These are phyloP conservation scores for Sporothrix humicola DNA, from an alignment of 2,329 filamentous ascomycete species.

Conservation along the genomic window DNA sequence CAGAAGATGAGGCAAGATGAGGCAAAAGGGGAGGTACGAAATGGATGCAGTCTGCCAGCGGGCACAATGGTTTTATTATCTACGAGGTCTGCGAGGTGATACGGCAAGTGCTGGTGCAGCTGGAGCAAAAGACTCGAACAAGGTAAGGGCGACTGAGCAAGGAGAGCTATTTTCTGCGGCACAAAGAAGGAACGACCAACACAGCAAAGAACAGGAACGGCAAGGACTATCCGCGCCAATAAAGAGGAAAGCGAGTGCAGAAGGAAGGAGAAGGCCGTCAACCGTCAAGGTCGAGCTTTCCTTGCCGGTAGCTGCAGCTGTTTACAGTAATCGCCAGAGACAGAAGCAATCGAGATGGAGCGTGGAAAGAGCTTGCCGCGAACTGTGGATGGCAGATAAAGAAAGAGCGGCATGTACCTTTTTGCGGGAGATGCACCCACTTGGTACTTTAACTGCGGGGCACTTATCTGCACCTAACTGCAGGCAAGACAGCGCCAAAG, in stretches of 20 bases:
- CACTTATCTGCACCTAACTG: not conserved
- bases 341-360: slow-evolving; percentile 10
- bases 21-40: not conserved
- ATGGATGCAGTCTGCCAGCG: slow-evolving; percentile 17
- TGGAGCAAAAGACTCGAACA: not conserved
- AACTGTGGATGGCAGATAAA: not conserved
- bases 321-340: slow-evolving; percentile 14
- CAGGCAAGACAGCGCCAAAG: slow-evolving; percentile 9
- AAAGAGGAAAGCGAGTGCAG: not conserved
- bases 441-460: slow-evolving; percentile 8
- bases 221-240: slow-evolving; percentile 19
- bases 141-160: not conserved
- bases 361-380: slow-evolving; percentile 1
- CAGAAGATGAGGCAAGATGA: not conserved
- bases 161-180: not conserved
- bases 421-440: not conserved
- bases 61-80: not conserved
- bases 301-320: slow-evolving; percentile 5
- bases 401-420: slow-evolving; percentile 14
- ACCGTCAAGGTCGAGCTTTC: not conserved
- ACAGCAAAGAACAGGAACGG: slow-evolving; percentile 10
- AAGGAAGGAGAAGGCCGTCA: not conserved
- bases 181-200: slow-evolving; percentile 12
- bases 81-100: not conserved
- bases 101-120: not conserved